Base-by-base conservation (phyloP, 768 basidiomycete genomes). In the Tephrocybe sp. region DNA sequence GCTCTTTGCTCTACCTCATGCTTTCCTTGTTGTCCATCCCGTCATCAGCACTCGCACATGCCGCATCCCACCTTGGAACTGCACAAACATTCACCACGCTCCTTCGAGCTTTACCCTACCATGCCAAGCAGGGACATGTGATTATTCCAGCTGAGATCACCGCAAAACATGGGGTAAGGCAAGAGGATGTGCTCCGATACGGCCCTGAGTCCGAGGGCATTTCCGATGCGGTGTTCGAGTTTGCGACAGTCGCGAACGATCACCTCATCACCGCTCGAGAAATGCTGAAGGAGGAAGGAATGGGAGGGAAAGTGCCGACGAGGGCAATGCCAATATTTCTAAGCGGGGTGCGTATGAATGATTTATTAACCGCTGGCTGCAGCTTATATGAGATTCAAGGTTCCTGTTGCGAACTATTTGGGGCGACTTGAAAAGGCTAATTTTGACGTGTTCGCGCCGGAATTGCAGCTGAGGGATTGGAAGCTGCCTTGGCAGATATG, bases 101-200 rank as follows among this genome's bases (percentile, higher is more conserved):
- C 49, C 73, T 94, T 45, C 83, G 91, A 36, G 85, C 82, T 5
- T 69, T 92, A 25, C 86, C 90, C 9, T 91, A 79, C 59, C 90
- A 93, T 62, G 84, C 82, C 12, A 79, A 78, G 41, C 77, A 82
- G 39, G 80, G 88, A 33, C 74, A 77, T 52, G 80, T 90, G 71
- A 76, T 86, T 19, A 83, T 94, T 29, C 91, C 91, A 10, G 83
- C 86, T 21, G 90, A 91, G 59, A 78, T 92, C 47, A 89, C 88
- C 12, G 84, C 87, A 34, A 84, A 76, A 53, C 86, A 91, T 56
- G 79, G 81, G 16, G 85, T 92, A 16, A 79, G 72, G 53, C 89
- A 91, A 64, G 89, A 94, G 62, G 84, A 88, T 13, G 82, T 93
- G 13, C 83, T 91, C 60, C 74, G 81, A 37, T 68, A 69, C 25